Base-by-base conservation (phyloP, 2,329 filamentous ascomycete genomes). In the Magnaporthiopsis rhizophila region DNA sequence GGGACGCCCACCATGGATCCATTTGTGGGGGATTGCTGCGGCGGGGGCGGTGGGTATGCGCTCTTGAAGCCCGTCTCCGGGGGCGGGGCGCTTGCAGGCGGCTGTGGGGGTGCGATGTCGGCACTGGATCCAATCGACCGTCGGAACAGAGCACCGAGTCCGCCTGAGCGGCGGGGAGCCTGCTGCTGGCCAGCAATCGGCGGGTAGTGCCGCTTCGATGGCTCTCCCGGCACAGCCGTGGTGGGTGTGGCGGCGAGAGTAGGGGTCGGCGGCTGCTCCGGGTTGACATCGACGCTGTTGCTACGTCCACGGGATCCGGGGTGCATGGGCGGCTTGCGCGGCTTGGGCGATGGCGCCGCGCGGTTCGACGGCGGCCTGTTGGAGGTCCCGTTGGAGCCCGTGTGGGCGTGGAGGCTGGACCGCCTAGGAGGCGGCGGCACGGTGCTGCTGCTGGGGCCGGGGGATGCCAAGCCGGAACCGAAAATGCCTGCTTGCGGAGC, bases 401-500 rank as follows among this genome's bases (percentile, higher is more conserved):
- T 81, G 45, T 75, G 77, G 2, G 81, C 80, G 62, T 82, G 77
- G 3, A 86, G 72, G 68, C 83, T 86, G 4, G 83, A 86, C 62
- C 81, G 75, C 15, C 84, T 75, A 0, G 84, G 83, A 2, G 81
- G 78, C 0, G 81, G 78, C 0, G 81, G 82, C 1, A 77, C 77
- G 0, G 69, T 68, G 2, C 68, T 62, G 34, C 71, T 64, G 18
- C 66, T 65, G 9, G 67, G 67, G 5, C 70, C 65, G 1, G 74
- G 67, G 15, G 72, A 70, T 2, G 74, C 72, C 3, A 76, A 67
- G 1, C 72, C 73, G 3, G 74, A 71, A 1, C 76, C 73, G 64
- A 80, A 79, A 2, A 74, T 67, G 5, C 69, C 70, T 11, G 74
- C 72, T 30, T 77, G 74, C 1, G 80, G 75, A 1, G 78, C 69